Evolutionary conservation across 164 flowering plant genomes (phyloP).

Genomic region (Cinnamomum micranthum): DNA sequence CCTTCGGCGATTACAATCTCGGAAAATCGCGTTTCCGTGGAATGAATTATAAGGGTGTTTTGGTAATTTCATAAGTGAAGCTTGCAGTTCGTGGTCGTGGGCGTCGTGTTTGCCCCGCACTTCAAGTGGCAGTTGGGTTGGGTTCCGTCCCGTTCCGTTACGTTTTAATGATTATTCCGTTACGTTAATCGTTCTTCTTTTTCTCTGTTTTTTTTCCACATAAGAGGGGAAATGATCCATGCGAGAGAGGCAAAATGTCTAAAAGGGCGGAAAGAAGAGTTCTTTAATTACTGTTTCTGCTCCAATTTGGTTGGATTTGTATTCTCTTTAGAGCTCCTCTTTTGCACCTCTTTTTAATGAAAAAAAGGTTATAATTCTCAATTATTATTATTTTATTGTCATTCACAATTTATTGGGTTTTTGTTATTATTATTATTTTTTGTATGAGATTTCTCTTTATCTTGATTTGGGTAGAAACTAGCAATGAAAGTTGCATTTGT

Average conservation of each 20-base stretch:
- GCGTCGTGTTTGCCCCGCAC: not conserved
- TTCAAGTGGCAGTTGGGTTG: too few relatives aligned
- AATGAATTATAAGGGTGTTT: too few relatives aligned
- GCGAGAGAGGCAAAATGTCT: too few relatives aligned
- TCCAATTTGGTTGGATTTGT: not conserved
- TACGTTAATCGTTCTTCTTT: not conserved
- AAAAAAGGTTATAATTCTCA: not conserved
- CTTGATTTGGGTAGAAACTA: not conserved
- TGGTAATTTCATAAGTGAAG: not conserved
- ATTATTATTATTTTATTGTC: too few relatives aligned
- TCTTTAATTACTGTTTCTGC: not conserved
- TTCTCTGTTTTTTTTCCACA: too few relatives aligned
- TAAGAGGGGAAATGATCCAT: not conserved
- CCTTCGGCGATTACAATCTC: not conserved
- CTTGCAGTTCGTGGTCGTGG: not conserved
- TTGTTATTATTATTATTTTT: too few relatives aligned
- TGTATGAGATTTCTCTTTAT: too few relatives aligned
- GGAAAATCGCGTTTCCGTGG: not conserved
- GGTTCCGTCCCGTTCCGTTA: not conserved
- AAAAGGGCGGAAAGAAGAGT: not conserved
- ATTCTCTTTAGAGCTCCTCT: not conserved
- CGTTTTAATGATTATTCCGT: too few relatives aligned
- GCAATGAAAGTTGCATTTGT: not conserved
- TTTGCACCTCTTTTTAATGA: not conserved
- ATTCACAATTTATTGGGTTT: too few relatives aligned